Conservation (phyloP, 2,329 filamentous ascomycete species). For the Anisogramma anomala region DNA sequence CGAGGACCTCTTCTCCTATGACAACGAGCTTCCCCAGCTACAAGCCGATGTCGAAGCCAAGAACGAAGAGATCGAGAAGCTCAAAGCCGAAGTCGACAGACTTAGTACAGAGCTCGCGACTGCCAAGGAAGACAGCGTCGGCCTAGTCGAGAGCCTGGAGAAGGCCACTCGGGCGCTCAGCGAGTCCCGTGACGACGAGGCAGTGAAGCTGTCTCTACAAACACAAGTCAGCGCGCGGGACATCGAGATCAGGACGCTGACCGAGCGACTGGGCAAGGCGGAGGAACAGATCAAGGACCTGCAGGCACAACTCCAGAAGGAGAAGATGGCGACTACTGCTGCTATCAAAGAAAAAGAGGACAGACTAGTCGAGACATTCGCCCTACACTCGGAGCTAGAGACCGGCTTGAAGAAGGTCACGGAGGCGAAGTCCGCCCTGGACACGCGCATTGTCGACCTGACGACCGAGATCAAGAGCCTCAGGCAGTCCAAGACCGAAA, state of each 20-base stretch:
- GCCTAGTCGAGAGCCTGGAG: conserved; percentile 57
- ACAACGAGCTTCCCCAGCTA: conserved; percentile 74
- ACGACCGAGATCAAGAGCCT: conserved; percentile 32
- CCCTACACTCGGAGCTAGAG: conserved; percentile 29
- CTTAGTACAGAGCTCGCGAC: conserved; percentile 61
- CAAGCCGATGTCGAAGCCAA: conserved; percentile 63
- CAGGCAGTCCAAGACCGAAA: conserved; percentile 27
- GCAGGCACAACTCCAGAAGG: conserved; percentile 26
- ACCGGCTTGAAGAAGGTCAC: conserved; percentile 25
- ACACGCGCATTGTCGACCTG: conserved; percentile 34
- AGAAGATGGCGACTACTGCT: conserved; percentile 14
- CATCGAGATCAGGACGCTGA: conserved; percentile 37
- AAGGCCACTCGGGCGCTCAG: conserved; percentile 52
- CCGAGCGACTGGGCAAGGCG: conserved; percentile 34
- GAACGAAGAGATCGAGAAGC: conserved; percentile 55
- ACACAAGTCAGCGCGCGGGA: conserved; percentile 37
- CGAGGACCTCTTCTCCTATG: conserved; percentile 86
- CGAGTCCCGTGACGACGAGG: conserved; percentile 31
- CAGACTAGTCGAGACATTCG: conserved; percentile 25
- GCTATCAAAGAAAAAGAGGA: conserved; percentile 24
- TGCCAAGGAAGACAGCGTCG: conserved; percentile 57
- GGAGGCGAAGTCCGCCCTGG: conserved; percentile 30
- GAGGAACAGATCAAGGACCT: conserved; percentile 34
- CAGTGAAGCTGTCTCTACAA: conserved; percentile 34
- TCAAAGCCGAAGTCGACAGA: conserved; percentile 56